These are phyloP conservation scores for Tympanopsis confertula DNA, from an alignment of 2,329 filamentous ascomycete species.

Conservation along the genomic window DNA sequence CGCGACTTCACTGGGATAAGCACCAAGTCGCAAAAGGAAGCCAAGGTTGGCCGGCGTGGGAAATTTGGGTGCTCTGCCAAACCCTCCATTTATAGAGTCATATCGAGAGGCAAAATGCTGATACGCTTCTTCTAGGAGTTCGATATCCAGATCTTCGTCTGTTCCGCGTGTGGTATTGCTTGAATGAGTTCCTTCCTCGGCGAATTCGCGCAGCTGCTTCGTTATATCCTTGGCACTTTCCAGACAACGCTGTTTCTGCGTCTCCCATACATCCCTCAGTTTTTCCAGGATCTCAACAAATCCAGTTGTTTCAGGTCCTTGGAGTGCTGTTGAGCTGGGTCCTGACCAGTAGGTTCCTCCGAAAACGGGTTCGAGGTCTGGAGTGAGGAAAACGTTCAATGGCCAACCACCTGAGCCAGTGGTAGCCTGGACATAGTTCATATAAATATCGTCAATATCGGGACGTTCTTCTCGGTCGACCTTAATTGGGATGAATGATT, in stretches of 20 bases:
- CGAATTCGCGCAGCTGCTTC: slow-evolving; percentile 71
- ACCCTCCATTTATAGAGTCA: slow-evolving; percentile 45
- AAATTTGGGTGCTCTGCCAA: slow-evolving; percentile 49
- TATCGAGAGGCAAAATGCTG: slow-evolving; percentile 46
- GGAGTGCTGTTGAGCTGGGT: slow-evolving; percentile 44
- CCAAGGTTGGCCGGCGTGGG: slow-evolving; percentile 52
- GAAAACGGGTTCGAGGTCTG: slow-evolving; percentile 85
- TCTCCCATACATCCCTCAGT: slow-evolving; percentile 63
- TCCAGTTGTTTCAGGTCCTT: slow-evolving; percentile 48
- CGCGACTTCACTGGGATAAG: slow-evolving; percentile 40
- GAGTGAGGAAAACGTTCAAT: slow-evolving; percentile 90
- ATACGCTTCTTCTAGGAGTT: slow-evolving; percentile 54
- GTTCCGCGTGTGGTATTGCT: background rate
- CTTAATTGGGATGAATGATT: slow-evolving; percentile 80
- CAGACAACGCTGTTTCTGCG: slow-evolving; percentile 72
- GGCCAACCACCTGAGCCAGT: slow-evolving; percentile 88
- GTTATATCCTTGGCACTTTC: slow-evolving; percentile 76
- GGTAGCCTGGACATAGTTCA: slow-evolving; percentile 95
- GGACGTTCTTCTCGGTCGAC: slow-evolving; percentile 89
- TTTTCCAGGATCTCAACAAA: slow-evolving; percentile 78
- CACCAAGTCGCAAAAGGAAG: slow-evolving; percentile 46
- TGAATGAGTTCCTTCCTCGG: slow-evolving; percentile 63
- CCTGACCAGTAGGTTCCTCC: slow-evolving; percentile 94
- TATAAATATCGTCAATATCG: slow-evolving; percentile 90
- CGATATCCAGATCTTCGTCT: slow-evolving; percentile 48